Percentiles rank a stretch among this genome's conserved stretches.
These are phyloP conservation scores for Monilinia fructicola DNA, from an alignment of 2,329 filamentous ascomycete genomes.

Conservation along the genomic window DNA sequence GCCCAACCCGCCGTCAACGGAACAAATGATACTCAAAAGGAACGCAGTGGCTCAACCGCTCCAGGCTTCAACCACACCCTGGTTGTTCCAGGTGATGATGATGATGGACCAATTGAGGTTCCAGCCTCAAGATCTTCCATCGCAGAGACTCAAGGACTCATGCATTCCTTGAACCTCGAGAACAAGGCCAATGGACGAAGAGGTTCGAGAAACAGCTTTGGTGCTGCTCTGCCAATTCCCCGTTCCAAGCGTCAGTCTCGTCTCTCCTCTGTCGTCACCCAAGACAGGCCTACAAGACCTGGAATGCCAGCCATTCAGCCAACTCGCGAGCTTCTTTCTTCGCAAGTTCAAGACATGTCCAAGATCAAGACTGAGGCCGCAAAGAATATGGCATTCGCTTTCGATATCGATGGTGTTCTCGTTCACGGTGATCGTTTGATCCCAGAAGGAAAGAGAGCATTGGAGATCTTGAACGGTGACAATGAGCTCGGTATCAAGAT, in stretches of 20 bases:
- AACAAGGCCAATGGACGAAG: conserved; percentile 55
- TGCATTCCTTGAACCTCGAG: conserved; percentile 72
- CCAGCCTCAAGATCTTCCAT: conserved; percentile 67
- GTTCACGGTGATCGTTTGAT: conserved; percentile 72
- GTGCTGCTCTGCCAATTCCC: conserved; percentile 70
- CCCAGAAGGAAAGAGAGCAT: conserved; percentile 62
- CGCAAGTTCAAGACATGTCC: conserved; percentile 67
- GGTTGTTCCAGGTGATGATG: conserved; percentile 16
- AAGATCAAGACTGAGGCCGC: conserved; percentile 57
- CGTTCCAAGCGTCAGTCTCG: conserved; percentile 67
- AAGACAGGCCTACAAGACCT: conserved; percentile 49
- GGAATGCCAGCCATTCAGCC: conserved; percentile 60
- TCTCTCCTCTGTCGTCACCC: conserved; percentile 59
- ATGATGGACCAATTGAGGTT: conserved; percentile 58
- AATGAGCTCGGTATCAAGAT: conserved; percentile 64
- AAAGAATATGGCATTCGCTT: conserved; percentile 68
- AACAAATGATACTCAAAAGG: conserved; percentile 29
- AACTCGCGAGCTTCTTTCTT: conserved; percentile 66
- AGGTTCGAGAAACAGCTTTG: conserved; percentile 74
- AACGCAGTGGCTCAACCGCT: conserved; percentile 30
- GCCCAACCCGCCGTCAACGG: conserved; percentile 29
- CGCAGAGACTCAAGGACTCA: conserved; percentile 65
- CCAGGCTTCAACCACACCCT: conserved; percentile 22
- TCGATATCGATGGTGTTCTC: conserved; percentile 74
- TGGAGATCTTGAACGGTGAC: conserved; percentile 72